Conservation (phyloP, 2,329 filamentous ascomycete species). For the Rutstroemia sp. region DNA sequence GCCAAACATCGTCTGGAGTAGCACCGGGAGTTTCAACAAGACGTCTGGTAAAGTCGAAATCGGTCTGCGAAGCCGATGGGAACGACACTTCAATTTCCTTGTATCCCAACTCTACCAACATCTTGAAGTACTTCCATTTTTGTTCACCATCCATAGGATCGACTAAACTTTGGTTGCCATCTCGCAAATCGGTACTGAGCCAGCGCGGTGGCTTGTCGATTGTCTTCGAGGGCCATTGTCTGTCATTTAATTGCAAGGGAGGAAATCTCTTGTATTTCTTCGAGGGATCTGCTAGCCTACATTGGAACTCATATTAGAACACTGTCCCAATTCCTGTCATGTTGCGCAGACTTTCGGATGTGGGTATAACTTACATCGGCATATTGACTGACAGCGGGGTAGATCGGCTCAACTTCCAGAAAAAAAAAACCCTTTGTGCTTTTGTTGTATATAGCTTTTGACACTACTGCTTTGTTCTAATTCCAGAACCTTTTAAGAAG, state of each 20-base stretch:
- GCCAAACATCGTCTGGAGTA: conserved; percentile 80
- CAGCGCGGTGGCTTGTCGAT: conserved; percentile 84
- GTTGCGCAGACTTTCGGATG: background rate
- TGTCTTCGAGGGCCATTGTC: conserved; percentile 35
- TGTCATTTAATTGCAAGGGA: conserved; percentile 47
- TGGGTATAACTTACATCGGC: conserved; percentile 16
- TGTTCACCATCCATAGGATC: conserved; percentile 96
- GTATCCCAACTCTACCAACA: conserved; percentile 86
- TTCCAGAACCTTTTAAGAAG: background rate
- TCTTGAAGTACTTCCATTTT: conserved; percentile 92
- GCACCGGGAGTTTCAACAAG: conserved; percentile 78
- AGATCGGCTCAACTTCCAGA: background rate
- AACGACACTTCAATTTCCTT: conserved; percentile 98
- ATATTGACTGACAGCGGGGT: conserved; percentile 15
- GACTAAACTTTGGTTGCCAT: conserved; percentile 89
- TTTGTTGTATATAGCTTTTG: background rate
- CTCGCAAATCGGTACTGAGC: conserved; percentile 81
- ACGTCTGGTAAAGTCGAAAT: conserved; percentile 89
- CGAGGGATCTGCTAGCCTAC: conserved; percentile 66
- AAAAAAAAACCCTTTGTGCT: background rate
- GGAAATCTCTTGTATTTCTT: conserved; percentile 69
- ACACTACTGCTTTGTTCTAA: background rate
- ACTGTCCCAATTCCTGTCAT: background rate
- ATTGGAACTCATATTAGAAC: background rate
- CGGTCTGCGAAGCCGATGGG: conserved; percentile 87